These are phyloP conservation scores for Fusarium clavum DNA, from an alignment of 2,329 filamentous ascomycete genomes.

Conservation along the genomic window DNA sequence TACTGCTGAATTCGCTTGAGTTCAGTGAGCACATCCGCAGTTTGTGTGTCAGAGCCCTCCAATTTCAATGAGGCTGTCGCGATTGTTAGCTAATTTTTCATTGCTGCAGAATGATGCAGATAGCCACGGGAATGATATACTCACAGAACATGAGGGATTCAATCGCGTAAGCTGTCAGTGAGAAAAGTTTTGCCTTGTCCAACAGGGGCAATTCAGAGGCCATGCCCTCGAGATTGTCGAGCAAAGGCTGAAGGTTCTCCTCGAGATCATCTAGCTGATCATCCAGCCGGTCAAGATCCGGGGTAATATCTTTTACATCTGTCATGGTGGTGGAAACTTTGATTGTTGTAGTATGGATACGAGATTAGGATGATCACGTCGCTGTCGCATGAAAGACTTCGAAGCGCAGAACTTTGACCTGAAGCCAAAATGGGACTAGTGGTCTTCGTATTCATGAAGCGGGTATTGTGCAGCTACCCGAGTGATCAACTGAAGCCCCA, in stretches of 20 bases:
- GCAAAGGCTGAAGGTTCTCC: slow-evolving; percentile 77
- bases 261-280: slow-evolving; percentile 84
- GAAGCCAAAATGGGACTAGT: slow-evolving; percentile 33
- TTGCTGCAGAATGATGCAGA: neutral
- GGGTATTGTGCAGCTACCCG: slow-evolving; percentile 16
- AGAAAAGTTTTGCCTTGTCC: slow-evolving; percentile 93
- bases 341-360: slow-evolving; percentile 9
- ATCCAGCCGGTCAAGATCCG: slow-evolving; percentile 79
- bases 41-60: slow-evolving; percentile 82
- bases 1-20: slow-evolving; percentile 89
- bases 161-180: slow-evolving; percentile 87
- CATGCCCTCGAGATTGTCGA: slow-evolving; percentile 73
- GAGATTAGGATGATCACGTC: slow-evolving; percentile 26
- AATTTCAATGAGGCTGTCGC: slow-evolving; percentile 75
- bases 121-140: neutral
- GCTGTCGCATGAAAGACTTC: slow-evolving; percentile 39
- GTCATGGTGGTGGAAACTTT: slow-evolving; percentile 49
- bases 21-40: slow-evolving; percentile 87
- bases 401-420: slow-evolving; percentile 38
- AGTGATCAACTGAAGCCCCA: neutral
- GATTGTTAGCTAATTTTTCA: slow-evolving; percentile 1
- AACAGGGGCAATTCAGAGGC: slow-evolving; percentile 87
- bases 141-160: slow-evolving; percentile 90
- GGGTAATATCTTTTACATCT: slow-evolving; percentile 66
- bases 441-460: slow-evolving; percentile 13